These are phyloP conservation scores for Thyridium curvatum DNA, from an alignment of 2,329 filamentous ascomycete species.

Conservation along the genomic window DNA sequence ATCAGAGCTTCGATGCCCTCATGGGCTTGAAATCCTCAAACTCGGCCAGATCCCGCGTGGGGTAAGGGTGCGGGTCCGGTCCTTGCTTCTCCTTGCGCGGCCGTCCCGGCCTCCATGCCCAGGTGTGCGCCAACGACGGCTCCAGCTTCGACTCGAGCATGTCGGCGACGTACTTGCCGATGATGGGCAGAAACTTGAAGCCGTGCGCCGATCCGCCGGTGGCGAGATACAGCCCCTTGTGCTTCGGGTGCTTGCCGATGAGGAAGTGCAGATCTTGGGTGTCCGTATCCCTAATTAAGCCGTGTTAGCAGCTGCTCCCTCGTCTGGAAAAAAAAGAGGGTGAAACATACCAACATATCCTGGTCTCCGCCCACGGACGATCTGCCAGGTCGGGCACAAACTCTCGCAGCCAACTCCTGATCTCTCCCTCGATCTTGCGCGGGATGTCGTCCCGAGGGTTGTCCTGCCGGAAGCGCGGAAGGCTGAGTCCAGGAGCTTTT, in stretches of 20 bases:
- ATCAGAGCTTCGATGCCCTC: no score
- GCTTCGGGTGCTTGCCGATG: not conserved
- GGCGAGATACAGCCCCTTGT: constrained; percentile 13
- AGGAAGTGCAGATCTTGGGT: constrained; percentile 5
- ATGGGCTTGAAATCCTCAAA: no score
- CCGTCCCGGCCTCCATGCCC: no score
- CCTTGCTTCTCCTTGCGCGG: no score
- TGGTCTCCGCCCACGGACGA: constrained; percentile 33
- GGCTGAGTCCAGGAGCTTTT: constrained; percentile 19
- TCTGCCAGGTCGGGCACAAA: constrained; percentile 40
- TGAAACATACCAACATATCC: constrained; percentile 44
- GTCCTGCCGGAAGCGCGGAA: constrained; percentile 4
- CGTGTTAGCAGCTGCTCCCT: no score
- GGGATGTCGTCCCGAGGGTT: constrained; percentile 23
- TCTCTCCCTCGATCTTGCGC: constrained; percentile 37
- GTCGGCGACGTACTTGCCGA: constrained; percentile 34
- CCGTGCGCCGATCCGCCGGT: constrained; percentile 17
- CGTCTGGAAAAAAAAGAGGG: not conserved
- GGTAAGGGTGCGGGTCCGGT: no score
- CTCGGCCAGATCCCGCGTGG: no score
- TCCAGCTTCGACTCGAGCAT: constrained; percentile 21
- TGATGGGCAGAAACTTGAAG: constrained; percentile 22
- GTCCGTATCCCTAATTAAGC: constrained; percentile 8
- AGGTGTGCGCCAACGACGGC: no score
- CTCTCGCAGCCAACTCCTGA: constrained; percentile 37